Percentiles rank a stretch among this genome's conserved stretches.
Evolutionary conservation across 2,329 filamentous ascomycete genomes (phyloP).

Genomic region (Fusarium compactum): DNA sequence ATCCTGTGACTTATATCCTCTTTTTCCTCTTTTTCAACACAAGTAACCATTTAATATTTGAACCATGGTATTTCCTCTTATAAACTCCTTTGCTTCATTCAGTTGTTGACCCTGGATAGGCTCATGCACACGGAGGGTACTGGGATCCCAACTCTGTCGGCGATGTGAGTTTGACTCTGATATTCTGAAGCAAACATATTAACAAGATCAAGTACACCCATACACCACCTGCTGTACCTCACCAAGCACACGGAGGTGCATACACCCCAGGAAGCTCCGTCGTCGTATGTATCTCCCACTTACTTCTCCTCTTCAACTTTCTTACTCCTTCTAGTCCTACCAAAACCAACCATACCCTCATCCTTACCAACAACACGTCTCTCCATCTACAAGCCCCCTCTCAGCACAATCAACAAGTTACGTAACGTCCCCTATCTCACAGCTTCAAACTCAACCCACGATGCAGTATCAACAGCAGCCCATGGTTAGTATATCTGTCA

Average conservation of each 20-base stretch:
- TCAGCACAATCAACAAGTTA: constrained; percentile 33
- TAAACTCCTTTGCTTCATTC: neutral
- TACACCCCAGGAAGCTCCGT: constrained; percentile 45
- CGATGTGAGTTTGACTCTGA: constrained; percentile 17
- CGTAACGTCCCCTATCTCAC: constrained; percentile 18
- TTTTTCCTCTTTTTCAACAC: neutral
- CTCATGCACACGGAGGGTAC: constrained; percentile 43
- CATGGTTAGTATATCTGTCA: constrained; percentile 20
- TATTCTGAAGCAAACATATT: neutral
- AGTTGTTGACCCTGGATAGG: constrained; percentile 20
- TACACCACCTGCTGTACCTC: constrained; percentile 18
- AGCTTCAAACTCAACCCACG: constrained; percentile 28
- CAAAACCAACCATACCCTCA: constrained; percentile 38
- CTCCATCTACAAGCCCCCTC: constrained; percentile 39
- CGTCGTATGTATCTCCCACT: constrained; percentile 23
- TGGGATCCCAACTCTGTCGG: constrained; percentile 41
- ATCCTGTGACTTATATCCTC: neutral
- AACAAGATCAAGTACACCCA: constrained; percentile 37
- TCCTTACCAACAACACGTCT: constrained; percentile 37
- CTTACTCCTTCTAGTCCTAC: constrained; percentile 39
- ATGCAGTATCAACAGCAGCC: constrained; percentile 43
- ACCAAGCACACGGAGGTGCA: constrained; percentile 43
- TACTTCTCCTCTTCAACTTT: neutral
- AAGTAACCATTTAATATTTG: constrained; percentile 24
- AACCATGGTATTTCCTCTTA: constrained; percentile 38